Conservation (phyloP, 73 alveolate species). For the Breviolum minutum region DNA sequence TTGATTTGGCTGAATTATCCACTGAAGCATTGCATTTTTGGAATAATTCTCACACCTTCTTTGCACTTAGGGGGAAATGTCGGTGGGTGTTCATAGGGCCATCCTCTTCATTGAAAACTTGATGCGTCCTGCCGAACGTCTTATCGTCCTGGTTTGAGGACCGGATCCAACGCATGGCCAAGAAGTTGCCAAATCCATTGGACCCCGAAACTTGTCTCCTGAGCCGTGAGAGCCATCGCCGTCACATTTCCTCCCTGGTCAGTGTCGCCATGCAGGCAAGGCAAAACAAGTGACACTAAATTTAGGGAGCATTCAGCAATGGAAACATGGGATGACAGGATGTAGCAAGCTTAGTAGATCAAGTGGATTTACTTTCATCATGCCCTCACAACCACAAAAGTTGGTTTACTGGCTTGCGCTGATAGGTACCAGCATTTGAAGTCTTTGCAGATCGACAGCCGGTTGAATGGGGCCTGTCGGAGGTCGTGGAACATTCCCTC, state of each 20-base stretch:
- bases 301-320: no score
- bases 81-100: not conserved
- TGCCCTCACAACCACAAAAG: no score
- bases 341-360: no score
- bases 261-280: slow-evolving; percentile 34
- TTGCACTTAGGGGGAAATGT: not conserved
- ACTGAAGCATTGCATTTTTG: not conserved
- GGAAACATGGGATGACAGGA: not conserved
- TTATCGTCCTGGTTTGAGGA: not conserved
- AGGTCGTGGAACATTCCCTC: slow-evolving; percentile 61
- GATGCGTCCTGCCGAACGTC: no score
- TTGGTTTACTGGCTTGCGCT: not conserved
- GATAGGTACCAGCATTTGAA: slow-evolving; percentile 55
- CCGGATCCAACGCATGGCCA: slow-evolving; percentile 47
- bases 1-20: not conserved
- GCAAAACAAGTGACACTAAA: no score
- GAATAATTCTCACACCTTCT: not conserved
- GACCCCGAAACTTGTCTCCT: slow-evolving; percentile 53
- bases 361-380: no score
- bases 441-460: slow-evolving; percentile 87
- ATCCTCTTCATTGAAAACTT: not conserved
- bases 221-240: slow-evolving; percentile 59
- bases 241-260: slow-evolving; percentile 24
- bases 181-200: slow-evolving; percentile 59
- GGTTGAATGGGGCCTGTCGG: slow-evolving; percentile 71